Base-by-base conservation (phyloP, 345 rosid genomes). In the Iberis pinnata region DNA sequence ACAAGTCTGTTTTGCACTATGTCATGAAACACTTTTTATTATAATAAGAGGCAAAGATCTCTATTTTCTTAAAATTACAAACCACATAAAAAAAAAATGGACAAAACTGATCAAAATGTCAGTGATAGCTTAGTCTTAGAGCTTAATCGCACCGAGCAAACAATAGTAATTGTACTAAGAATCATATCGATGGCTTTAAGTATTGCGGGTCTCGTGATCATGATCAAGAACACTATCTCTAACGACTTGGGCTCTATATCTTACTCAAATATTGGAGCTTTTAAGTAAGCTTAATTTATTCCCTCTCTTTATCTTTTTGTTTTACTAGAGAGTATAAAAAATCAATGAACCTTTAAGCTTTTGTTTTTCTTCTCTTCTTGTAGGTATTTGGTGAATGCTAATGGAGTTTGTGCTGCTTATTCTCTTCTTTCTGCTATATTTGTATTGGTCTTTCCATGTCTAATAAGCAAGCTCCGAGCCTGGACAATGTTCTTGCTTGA, bases 401-500 rank as follows among this genome's bases (percentile, higher is more conserved):
- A 66, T 59, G 70, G 65, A 18, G 55, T 59, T 29, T 58, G 60
- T 52, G 65, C 53, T 29, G 3, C 43, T 0, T 66, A 66, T 45
- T 58, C 60, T 19, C 56, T 66, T 51, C 17, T 59, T 38, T 43
- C 54, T 43, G 60, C 43, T 59, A 44, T 59, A 6, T 43, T 19
- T 43, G 29, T 52, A 29, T 11, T 77, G 49, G 82, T 73, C 49
- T 53, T 80, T 77, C 75, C 88, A 49, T 75, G 88, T 27, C 41
- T 67, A 43, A 43, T 59, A 43, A 74, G 86, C 63, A 76, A 69
- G 75, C 54, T 76, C 43, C 72, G 68, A 58, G 84, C 82, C 2
- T 84, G 95, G 96, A 79, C 81, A 20, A 59, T 87, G 60, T 87
- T 90, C 83, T 31, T 82, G 56, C 77, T 87, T 8, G 96, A 87